These are phyloP conservation scores for Purpureocillium takamizusanense DNA, from an alignment of 2,329 filamentous ascomycete species.

Conservation along the genomic window DNA sequence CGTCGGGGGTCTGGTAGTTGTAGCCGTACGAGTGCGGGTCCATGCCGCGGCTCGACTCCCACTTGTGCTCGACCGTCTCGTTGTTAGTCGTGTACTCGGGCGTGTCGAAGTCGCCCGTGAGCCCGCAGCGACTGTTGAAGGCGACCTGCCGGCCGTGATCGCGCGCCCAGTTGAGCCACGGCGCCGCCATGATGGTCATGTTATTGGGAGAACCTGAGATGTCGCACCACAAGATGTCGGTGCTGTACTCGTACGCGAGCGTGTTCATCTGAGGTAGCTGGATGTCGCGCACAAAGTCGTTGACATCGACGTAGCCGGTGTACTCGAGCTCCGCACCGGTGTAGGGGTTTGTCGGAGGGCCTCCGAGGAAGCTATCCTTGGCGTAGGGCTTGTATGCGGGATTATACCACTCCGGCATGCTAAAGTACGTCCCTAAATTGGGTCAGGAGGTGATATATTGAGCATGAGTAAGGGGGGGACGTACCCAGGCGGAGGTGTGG, in stretches of 20 bases:
- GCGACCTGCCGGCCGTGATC: constrained; percentile 35
- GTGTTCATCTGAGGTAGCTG: constrained; percentile 35
- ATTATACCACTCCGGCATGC: constrained; percentile 40
- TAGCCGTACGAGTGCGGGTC: constrained; percentile 51
- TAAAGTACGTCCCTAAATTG: constrained; percentile 34
- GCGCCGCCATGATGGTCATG: constrained; percentile 9
- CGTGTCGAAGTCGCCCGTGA: constrained; percentile 3
- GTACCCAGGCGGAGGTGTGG: constrained; percentile 1
- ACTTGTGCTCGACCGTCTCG: constrained; percentile 30
- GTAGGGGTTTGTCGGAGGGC: constrained; percentile 31
- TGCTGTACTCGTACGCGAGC: constrained; percentile 29
- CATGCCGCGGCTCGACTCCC: constrained; percentile 50
- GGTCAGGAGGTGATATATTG: constrained; percentile 1
- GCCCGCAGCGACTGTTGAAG: constrained; percentile 47
- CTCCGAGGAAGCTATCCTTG: constrained; percentile 7
- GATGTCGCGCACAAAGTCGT: constrained; percentile 31
- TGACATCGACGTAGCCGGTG: constrained; percentile 25
- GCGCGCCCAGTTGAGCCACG: constrained; percentile 29
- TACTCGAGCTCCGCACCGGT: constrained; percentile 29
- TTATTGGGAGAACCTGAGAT: constrained; percentile 8
- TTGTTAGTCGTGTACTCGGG: constrained; percentile 4
- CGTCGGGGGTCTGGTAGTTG: constrained; percentile 41
- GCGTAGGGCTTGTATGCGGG: constrained; percentile 32
- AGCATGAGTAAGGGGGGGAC: not conserved
- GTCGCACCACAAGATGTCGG: constrained; percentile 41